Evolutionary conservation across 208 protist species (phyloP).

Genomic region (Acanthamoeba royreba): DNA sequence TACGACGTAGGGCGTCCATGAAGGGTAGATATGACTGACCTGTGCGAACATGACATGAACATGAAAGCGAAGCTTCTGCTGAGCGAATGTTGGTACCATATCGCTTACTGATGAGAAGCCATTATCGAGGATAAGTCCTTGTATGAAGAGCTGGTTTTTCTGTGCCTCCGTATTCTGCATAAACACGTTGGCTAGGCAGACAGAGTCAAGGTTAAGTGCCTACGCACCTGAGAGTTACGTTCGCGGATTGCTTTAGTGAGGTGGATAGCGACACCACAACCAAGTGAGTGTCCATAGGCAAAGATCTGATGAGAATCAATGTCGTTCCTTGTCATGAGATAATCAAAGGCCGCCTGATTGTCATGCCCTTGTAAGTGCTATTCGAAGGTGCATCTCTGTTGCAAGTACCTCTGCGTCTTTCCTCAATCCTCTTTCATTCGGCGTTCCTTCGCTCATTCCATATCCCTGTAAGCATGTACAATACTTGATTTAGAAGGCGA

Average conservation of each 20-base stretch:
- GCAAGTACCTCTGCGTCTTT: background rate
- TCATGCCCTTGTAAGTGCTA: background rate
- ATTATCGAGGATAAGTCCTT: background rate
- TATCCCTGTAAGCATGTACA: background rate
- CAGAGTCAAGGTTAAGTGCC: background rate
- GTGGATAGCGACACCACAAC: background rate
- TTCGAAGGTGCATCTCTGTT: background rate
- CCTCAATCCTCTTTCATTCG: background rate
- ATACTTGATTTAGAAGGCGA: background rate
- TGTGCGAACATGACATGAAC: background rate
- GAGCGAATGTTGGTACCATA: background rate
- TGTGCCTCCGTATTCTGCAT: background rate
- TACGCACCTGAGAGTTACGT: background rate
- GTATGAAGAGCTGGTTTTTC: background rate
- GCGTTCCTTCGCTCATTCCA: background rate
- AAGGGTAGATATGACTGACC: constrained; percentile 3
- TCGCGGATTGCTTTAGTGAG: background rate
- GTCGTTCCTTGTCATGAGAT: background rate
- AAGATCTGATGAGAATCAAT: background rate
- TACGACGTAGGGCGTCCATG: background rate
- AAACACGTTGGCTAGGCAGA: background rate
- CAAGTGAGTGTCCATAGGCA: constrained; percentile 16
- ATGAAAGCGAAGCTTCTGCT: background rate
- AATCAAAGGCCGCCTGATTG: constrained; percentile 7
- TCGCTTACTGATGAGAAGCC: constrained; percentile 11